Evolutionary conservation across 1,284 basidiomycete genomes (phyloP).

Genomic region (Tilletiaria anomala): DNA sequence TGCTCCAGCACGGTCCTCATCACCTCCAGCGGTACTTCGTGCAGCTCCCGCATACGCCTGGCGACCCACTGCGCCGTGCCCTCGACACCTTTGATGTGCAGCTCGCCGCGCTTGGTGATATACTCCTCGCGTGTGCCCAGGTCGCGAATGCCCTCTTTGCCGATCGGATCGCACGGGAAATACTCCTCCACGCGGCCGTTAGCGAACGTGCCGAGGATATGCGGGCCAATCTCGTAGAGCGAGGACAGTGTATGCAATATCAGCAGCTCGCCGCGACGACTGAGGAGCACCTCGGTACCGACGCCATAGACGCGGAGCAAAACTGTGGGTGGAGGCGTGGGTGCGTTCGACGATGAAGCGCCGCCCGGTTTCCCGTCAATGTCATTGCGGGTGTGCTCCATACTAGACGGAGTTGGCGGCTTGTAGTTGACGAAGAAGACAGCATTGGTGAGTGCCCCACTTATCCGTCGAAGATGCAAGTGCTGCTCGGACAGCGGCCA

Average conservation of each 20-base stretch:
- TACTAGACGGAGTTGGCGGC: no score
- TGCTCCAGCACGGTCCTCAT: slow-evolving; percentile 35
- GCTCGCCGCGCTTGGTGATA: slow-evolving; percentile 8
- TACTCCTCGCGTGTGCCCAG: slow-evolving; percentile 16
- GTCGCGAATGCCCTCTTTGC: slow-evolving; percentile 28
- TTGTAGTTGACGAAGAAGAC: slow-evolving; percentile 36
- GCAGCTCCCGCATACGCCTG: slow-evolving; percentile 35
- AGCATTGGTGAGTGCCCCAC: slow-evolving; percentile 33
- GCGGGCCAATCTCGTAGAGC: slow-evolving; percentile 37
- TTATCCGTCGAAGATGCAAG: slow-evolving; percentile 26
- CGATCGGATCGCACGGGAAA: slow-evolving; percentile 32
- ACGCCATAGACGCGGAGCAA: slow-evolving; percentile 35
- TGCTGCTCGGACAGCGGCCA: slow-evolving; percentile 14
- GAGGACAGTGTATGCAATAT: slow-evolving; percentile 36
- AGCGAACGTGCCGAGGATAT: slow-evolving; percentile 37
- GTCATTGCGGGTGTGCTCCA: not conserved
- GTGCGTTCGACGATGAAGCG: not conserved
- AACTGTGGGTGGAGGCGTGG: slow-evolving; percentile 19
- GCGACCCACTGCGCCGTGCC: slow-evolving; percentile 35
- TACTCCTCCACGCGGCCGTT: slow-evolving; percentile 37
- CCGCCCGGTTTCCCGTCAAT: not conserved
- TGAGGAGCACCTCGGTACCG: slow-evolving; percentile 28
- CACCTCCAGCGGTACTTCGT: slow-evolving; percentile 36
- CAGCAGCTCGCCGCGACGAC: slow-evolving; percentile 31
- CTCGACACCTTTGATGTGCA: slow-evolving; percentile 19